A percentile compares a stretch with the other conserved stretches of the same genome.
Evolutionary conservation across 2,329 filamentous ascomycete genomes (phyloP).

Genomic region (Talaromyces atroroseus): DNA sequence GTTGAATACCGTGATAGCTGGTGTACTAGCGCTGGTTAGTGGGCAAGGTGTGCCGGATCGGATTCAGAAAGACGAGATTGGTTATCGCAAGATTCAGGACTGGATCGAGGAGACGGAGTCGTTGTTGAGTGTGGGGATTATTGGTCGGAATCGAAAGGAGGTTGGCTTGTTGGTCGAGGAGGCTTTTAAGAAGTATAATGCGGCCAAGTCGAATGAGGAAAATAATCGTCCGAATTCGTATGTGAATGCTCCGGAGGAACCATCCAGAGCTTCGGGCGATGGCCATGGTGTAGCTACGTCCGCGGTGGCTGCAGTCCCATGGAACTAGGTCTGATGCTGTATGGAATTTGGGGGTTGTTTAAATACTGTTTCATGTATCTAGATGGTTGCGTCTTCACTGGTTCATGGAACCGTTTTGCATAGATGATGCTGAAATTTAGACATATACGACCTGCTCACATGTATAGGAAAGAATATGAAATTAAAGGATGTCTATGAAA

Average conservation of each 20-base stretch:
- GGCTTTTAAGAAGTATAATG: conserved; percentile 15
- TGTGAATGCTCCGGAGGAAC: conserved; percentile 9
- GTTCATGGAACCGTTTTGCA: not conserved
- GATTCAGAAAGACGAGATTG: conserved; percentile 43
- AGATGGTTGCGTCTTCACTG: not conserved
- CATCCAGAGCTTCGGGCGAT: conserved; percentile 3
- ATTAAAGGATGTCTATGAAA: too few relatives aligned
- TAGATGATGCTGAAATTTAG: too few relatives aligned
- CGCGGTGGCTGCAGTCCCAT: not conserved
- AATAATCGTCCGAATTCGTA: conserved; percentile 13
- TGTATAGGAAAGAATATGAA: too few relatives aligned
- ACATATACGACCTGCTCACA: too few relatives aligned
- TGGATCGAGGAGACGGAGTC: conserved; percentile 47
- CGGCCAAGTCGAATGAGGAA: conserved; percentile 13
- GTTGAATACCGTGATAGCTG: conserved; percentile 58
- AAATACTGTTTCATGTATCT: not conserved
- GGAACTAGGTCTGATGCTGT: not conserved
- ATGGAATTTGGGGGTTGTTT: not conserved
- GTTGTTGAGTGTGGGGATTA: conserved; percentile 12
- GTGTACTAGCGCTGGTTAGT: conserved; percentile 53
- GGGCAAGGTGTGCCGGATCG: conserved; percentile 48
- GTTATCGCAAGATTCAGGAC: conserved; percentile 46
- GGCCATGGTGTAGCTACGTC: not conserved
- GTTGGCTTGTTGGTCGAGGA: conserved; percentile 14
- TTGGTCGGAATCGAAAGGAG: conserved; percentile 11